Percentiles rank a stretch among this genome's conserved stretches.
phyloP scores from a whole-genome alignment of 1,284 basidiomycete species.

The Tilletia indica region DNA sequence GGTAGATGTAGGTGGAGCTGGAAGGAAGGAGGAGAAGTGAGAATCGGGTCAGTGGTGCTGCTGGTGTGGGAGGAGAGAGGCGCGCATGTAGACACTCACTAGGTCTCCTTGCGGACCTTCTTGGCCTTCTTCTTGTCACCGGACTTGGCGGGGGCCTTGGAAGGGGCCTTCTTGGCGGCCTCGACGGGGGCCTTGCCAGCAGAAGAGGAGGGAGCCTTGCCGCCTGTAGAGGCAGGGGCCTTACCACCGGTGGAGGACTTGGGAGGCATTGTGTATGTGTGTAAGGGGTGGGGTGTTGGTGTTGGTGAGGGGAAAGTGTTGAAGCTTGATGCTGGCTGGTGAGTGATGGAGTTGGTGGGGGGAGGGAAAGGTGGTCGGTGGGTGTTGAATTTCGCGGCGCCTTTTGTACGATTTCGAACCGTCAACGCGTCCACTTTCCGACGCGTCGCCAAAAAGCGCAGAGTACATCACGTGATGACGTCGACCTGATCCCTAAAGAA shows the following conservation, averaged over 20 bases:
- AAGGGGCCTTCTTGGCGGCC: slow-evolving; percentile 66
- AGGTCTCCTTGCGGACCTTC: slow-evolving; percentile 65
- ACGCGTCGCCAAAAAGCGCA: too few species aligned
- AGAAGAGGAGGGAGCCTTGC: slow-evolving; percentile 62
- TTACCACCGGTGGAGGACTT: slow-evolving; percentile 51
- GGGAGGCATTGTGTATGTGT: slow-evolving; percentile 43
- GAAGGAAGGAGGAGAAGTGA: slow-evolving; percentile 26
- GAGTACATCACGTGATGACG: background rate
- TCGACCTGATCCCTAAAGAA: background rate
- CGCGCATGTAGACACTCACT: slow-evolving; percentile 30
- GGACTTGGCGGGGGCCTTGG: slow-evolving; percentile 59
- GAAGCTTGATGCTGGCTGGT: slow-evolving; percentile 30
- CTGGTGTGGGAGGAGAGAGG: background rate
- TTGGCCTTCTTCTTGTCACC: slow-evolving; percentile 66
- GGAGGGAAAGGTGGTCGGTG: background rate
- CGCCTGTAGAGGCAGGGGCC: slow-evolving; percentile 63
- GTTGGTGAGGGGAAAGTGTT: slow-evolving; percentile 15
- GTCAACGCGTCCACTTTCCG: too few species aligned
- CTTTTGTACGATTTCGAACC: too few species aligned
- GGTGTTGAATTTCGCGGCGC: background rate
- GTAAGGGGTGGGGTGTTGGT: slow-evolving; percentile 22
- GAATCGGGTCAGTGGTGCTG: slow-evolving; percentile 30
- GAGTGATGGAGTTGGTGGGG: background rate
- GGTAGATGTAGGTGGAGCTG: slow-evolving; percentile 56
- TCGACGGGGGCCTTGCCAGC: slow-evolving; percentile 56